These are phyloP conservation scores for Phytophthora litchii DNA, from an alignment of 352 stramenopile genomes.

Conservation along the genomic window DNA sequence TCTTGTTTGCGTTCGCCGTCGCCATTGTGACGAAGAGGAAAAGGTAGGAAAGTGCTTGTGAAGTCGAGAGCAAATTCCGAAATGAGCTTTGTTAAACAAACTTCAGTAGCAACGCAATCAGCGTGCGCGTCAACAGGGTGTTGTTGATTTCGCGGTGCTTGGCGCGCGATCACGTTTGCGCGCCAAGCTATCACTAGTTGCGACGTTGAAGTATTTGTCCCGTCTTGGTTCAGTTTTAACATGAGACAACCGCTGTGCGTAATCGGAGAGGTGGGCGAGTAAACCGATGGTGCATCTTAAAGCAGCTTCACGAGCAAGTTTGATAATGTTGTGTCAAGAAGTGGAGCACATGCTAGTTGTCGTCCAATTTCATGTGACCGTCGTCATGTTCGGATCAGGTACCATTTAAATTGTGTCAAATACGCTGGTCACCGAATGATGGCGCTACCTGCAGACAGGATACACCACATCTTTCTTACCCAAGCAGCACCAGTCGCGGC, in stretches of 20 bases:
- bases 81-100: slow-evolving; percentile 15
- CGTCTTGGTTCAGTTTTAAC: slow-evolving; percentile 20
- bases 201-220: slow-evolving; percentile 18
- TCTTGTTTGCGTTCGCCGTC: slow-evolving; percentile 9
- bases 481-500: neutral
- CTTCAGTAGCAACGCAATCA: slow-evolving; percentile 1
- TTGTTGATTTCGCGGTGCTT: slow-evolving; percentile 26
- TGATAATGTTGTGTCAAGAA: too few species aligned
- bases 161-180: slow-evolving; percentile 26
- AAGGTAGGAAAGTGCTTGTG: slow-evolving; percentile 23
- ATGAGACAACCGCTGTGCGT: slow-evolving; percentile 8
- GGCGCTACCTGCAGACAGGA: neutral
- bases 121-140: slow-evolving; percentile 17
- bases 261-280: neutral
- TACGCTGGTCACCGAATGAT: too few species aligned
- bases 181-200: slow-evolving; percentile 3
- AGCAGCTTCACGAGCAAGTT: too few species aligned
- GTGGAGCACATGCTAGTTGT: too few species aligned
- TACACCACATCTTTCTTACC: slow-evolving; percentile 7
- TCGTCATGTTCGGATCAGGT: too few species aligned
- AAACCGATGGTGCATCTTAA: too few species aligned
- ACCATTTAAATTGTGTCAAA: too few species aligned
- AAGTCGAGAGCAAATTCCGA: slow-evolving; percentile 21
- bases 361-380: too few species aligned
- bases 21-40: slow-evolving; percentile 3